phyloP scores from a whole-genome alignment of 805 yeast species.

The Metschnikowia cerradonensis region DNA sequence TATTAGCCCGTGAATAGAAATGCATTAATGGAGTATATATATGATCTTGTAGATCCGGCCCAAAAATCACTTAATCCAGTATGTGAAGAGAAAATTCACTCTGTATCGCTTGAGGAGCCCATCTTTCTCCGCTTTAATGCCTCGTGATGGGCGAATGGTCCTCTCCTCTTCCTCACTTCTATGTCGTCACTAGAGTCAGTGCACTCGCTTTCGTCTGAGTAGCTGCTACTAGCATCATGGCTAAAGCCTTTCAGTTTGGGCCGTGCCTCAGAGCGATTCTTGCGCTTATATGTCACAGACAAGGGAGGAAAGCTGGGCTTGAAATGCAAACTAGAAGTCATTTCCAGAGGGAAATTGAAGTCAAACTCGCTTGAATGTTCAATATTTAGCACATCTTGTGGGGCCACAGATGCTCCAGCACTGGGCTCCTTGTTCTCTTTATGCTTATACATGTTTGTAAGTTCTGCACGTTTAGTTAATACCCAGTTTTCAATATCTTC shows the following conservation, averaged over 20 bases:
- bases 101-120: slow-evolving; percentile 3
- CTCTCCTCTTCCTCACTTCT: slow-evolving; percentile 8
- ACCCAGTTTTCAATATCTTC: slow-evolving; percentile 55
- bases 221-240: slow-evolving; percentile 8
- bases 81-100: not conserved
- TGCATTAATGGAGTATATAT: slow-evolving; percentile 8
- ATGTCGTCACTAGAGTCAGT: slow-evolving; percentile 14
- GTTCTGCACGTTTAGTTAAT: slow-evolving; percentile 43
- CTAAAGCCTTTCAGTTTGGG: slow-evolving; percentile 6
- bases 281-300: slow-evolving; percentile 30
- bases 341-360: slow-evolving; percentile 28
- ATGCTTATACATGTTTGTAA: slow-evolving; percentile 18
- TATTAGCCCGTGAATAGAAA: slow-evolving; percentile 20
- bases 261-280: slow-evolving; percentile 9
- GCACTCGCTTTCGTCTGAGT: slow-evolving; percentile 20
- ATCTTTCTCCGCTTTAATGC: slow-evolving; percentile 5
- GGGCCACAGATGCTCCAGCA: slow-evolving; percentile 23
- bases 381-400: slow-evolving; percentile 35
- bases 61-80: slow-evolving; percentile 1
- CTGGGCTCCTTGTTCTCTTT: slow-evolving; percentile 5
- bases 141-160: slow-evolving; percentile 4
- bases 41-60: slow-evolving; percentile 3
- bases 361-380: slow-evolving; percentile 38
- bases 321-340: slow-evolving; percentile 27
- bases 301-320: slow-evolving; percentile 36